Evolutionary conservation across 148 eudicot species (phyloP).

Genomic region (Vaccinium corymbosum): DNA sequence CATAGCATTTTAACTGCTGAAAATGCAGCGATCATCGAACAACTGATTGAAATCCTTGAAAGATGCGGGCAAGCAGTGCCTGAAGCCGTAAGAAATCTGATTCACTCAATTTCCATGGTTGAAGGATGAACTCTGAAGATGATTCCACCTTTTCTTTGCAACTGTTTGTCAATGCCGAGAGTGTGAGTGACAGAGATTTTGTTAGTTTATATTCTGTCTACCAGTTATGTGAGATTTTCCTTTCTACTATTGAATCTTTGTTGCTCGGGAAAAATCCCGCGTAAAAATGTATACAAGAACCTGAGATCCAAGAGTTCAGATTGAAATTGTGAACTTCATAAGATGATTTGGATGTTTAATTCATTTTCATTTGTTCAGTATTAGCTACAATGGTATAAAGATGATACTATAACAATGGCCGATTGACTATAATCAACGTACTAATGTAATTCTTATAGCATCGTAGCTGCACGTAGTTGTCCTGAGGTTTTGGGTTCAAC

Average conservation of each 20-base stretch:
- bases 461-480: too few relatives aligned
- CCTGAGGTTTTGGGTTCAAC: too few relatives aligned
- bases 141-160: background rate
- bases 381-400: background rate
- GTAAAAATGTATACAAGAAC: background rate
- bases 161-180: background rate
- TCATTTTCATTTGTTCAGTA: background rate
- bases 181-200: background rate
- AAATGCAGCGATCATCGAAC: background rate
- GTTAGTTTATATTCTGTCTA: background rate
- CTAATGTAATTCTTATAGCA: background rate
- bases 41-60: conserved; percentile 9
- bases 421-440: background rate
- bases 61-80: conserved; percentile 14
- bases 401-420: background rate
- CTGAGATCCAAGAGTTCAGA: background rate
- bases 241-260: background rate
- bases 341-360: background rate
- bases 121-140: conserved; percentile 6
- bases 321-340: background rate
- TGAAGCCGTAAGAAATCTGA: conserved; percentile 8
- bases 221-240: background rate
- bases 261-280: background rate
- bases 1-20: conserved; percentile 16
- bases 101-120: background rate